Evolutionary conservation across 139 green algal species (phyloP), one percentile per base, ranked within the genome.

Genomic region (Tetradesmus lagerheimii): DNA sequence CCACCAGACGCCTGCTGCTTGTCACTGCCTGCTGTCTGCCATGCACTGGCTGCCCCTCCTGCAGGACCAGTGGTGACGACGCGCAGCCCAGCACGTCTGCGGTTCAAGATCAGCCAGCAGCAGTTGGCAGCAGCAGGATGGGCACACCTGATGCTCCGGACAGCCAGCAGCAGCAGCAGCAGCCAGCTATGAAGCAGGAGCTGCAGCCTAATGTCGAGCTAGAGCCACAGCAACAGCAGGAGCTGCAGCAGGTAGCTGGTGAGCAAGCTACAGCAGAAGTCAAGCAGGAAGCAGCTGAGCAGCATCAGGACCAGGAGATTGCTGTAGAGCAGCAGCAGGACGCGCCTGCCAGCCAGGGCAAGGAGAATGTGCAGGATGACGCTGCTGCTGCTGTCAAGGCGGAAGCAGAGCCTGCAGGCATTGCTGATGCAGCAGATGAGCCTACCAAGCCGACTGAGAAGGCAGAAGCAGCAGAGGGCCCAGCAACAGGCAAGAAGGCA

Each of bases 121-220:
- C 57, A 71, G 64, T 31, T 8, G 83, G 57, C 62, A 88, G 71
- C 83, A 88, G 83, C 83, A 88, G 64, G 64, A 50, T 77, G 27
- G 83, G 83, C 83, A 88, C 43, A 0, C 64, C 83, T 43, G 64
- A 80, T 62, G 78, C 12, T 25, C 6, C 11, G n/a, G 41, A 38
- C 78, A 84, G 39, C 41, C 31, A 79, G 71, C 71, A 79, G 71
- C 71, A 79, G 71, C 71, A 37, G 66, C 16, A 76, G 31, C 20
- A 41, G 71, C 71, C 71, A 79, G 71, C 31, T 79, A n/a, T 71
- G 20, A 31, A 71, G 57, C 57, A 71, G 57, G 57, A 71, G 57
- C 57, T 31, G 57, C 20, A 71, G 23, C 57, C 57, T 71, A 12
- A 75, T 14, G 27, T n/a, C n/a, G n/a, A n/a, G n/a, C n/a, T n/a